phyloP scores from a whole-genome alignment of 345 rosid genomes.

The Gossypium turneri region DNA sequence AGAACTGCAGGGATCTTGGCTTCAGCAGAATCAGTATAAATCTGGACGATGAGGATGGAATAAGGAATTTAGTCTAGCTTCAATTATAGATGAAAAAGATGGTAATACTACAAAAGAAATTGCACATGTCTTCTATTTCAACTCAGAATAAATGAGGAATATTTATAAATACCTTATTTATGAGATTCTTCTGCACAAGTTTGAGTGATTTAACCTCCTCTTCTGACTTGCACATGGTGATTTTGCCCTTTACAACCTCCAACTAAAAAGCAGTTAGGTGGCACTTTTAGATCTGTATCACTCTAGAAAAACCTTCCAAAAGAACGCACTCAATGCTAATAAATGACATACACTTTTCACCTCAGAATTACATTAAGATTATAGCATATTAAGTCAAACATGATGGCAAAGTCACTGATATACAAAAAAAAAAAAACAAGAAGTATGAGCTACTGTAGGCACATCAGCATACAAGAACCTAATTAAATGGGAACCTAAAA shows the following conservation, averaged over 20 bases:
- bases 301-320: slow-evolving; percentile 13
- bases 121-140: not conserved
- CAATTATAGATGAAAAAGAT: not conserved
- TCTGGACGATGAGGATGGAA: slow-evolving; percentile 39
- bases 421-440: not conserved
- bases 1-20: slow-evolving; percentile 90
- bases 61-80: slow-evolving; percentile 3
- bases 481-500: not conserved
- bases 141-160: slow-evolving; percentile 7
- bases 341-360: not conserved
- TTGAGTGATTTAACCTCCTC: slow-evolving; percentile 70
- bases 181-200: slow-evolving; percentile 72
- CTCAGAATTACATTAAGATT: not conserved
- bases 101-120: not conserved
- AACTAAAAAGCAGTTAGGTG: slow-evolving; percentile 46
- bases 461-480: not conserved
- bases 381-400: not conserved
- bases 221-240: slow-evolving; percentile 62
- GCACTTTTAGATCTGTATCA: not conserved
- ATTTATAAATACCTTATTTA: slow-evolving; percentile 57
- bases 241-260: slow-evolving; percentile 61
- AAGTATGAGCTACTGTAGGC: not conserved
- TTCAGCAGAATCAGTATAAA: slow-evolving; percentile 85
- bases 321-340: not conserved
- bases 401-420: not conserved